A percentile compares a stretch with the other conserved stretches of the same genome.
phyloP scores from a whole-genome alignment of 148 eudicot genomes.

The Salicornia ramosissima region DNA sequence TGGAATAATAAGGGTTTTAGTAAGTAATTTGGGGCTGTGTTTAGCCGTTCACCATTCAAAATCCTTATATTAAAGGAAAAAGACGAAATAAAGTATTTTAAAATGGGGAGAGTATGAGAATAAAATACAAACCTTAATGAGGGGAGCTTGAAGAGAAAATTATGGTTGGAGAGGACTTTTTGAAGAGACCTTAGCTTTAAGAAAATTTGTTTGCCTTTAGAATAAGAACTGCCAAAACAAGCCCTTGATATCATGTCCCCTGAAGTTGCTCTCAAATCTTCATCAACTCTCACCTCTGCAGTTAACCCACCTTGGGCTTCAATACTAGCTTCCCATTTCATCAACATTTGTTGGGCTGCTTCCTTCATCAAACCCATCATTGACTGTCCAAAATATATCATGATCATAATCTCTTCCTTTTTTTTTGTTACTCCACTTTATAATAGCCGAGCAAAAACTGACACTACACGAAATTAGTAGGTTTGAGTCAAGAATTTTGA shows the following conservation, averaged over 20 bases:
- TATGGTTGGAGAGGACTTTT: slow-evolving; percentile 40
- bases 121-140: slow-evolving; percentile 45
- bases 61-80: no score
- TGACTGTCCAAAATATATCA: slow-evolving; percentile 46
- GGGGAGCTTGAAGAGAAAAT: slow-evolving; percentile 49
- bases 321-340: slow-evolving; percentile 56
- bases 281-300: slow-evolving; percentile 58
- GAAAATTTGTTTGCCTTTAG: slow-evolving; percentile 63
- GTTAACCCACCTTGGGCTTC: slow-evolving; percentile 41
- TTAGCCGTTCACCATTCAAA: no score
- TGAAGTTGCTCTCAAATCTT: slow-evolving; percentile 58
- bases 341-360: slow-evolving; percentile 45
- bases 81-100: no score
- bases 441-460: no score
- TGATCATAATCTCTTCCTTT: no score
- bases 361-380: slow-evolving; percentile 78
- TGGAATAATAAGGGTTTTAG: no score
- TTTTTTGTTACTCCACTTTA: no score
- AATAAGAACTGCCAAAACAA: slow-evolving; percentile 77
- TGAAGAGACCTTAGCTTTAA: slow-evolving; percentile 70
- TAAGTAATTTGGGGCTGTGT: no score
- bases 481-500: no score
- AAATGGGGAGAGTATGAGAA: no score
- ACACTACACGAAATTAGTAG: no score
- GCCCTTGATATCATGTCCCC: slow-evolving; percentile 77